Percentiles rank a stretch among this genome's conserved stretches.
These are phyloP conservation scores for Guadua angustifolia DNA, from an alignment of 176 grass and related monocot genomes.

Conservation along the genomic window DNA sequence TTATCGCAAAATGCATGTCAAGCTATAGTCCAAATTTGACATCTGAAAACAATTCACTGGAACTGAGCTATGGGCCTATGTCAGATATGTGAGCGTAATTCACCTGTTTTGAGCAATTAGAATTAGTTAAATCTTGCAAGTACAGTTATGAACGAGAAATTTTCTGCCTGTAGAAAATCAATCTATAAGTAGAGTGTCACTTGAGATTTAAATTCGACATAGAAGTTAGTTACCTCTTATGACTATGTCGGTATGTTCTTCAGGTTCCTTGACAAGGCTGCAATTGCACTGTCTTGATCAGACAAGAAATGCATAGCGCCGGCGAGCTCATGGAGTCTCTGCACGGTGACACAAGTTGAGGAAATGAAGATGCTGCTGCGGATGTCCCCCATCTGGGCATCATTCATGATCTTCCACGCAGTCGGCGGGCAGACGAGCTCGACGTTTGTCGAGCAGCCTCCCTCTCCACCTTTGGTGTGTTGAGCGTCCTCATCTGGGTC, in stretches of 20 bases:
- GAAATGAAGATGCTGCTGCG: constrained; percentile 50
- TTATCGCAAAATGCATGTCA: neutral
- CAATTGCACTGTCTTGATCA: neutral
- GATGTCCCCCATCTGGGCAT: constrained; percentile 48
- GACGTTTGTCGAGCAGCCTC: constrained; percentile 54
- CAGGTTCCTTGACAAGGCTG: constrained; percentile 55
- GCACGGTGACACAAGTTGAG: constrained; percentile 56
- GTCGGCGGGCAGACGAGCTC: constrained; percentile 32
- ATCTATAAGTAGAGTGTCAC: neutral
- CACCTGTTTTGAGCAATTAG: neutral
- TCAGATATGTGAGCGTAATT: neutral
- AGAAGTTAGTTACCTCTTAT: neutral
- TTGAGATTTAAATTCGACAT: neutral
- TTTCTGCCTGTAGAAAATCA: too few relatives aligned
- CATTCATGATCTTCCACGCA: constrained; percentile 34
- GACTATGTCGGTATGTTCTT: neutral
- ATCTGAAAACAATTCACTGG: neutral
- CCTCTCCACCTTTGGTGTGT: constrained; percentile 28
- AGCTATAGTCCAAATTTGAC: neutral
- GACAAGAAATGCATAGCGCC: neutral
- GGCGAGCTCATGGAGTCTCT: constrained; percentile 37
- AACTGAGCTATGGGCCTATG: neutral
- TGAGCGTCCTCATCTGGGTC: constrained; percentile 37
- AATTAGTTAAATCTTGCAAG: neutral
- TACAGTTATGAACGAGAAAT: neutral